Percentiles rank a stretch among this genome's conserved stretches.
These are phyloP conservation scores for Knoxia roxburghii DNA, from an alignment of 257 asterid species.

Conservation along the genomic window DNA sequence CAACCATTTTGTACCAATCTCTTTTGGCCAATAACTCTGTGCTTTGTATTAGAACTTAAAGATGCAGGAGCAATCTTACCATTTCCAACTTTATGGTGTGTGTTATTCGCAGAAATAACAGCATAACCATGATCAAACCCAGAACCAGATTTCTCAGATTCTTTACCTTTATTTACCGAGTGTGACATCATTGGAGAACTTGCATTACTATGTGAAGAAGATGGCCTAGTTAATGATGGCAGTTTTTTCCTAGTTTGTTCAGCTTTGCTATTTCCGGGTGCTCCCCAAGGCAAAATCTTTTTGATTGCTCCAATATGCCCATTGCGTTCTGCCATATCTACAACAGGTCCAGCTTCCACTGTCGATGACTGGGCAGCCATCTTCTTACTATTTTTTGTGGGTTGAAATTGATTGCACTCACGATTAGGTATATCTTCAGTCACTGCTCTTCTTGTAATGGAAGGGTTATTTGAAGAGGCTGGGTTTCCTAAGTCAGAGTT, in stretches of 20 bases:
- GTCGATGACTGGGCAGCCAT: constrained; percentile 20
- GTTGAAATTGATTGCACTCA: constrained; percentile 23
- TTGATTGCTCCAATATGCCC: constrained; percentile 20
- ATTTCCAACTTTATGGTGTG: constrained; percentile 28
- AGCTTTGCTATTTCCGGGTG: constrained; percentile 21
- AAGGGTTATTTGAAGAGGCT: constrained; percentile 34
- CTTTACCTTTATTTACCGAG: constrained; percentile 32
- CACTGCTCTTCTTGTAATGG: constrained; percentile 24
- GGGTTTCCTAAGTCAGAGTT: constrained; percentile 22
- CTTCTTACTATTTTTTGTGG: constrained; percentile 23
- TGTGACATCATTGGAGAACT: constrained; percentile 18
- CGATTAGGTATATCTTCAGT: constrained; percentile 30
- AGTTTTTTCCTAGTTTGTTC: constrained; percentile 22
- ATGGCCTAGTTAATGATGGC: constrained; percentile 27
- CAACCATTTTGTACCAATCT: constrained; percentile 87
- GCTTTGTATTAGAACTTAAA: constrained; percentile 25
- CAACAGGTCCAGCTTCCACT: constrained; percentile 21
- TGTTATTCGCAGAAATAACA: constrained; percentile 14
- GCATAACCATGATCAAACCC: constrained; percentile 26
- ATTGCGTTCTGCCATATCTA: constrained; percentile 29
- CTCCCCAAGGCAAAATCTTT: constrained; percentile 23
- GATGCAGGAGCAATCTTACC: constrained; percentile 23
- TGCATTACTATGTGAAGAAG: constrained; percentile 22
- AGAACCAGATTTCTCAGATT: constrained; percentile 12
- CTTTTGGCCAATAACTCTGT: constrained; percentile 52